Conservation (phyloP, 306 rosid species). For the Fagus sylvatica region DNA sequence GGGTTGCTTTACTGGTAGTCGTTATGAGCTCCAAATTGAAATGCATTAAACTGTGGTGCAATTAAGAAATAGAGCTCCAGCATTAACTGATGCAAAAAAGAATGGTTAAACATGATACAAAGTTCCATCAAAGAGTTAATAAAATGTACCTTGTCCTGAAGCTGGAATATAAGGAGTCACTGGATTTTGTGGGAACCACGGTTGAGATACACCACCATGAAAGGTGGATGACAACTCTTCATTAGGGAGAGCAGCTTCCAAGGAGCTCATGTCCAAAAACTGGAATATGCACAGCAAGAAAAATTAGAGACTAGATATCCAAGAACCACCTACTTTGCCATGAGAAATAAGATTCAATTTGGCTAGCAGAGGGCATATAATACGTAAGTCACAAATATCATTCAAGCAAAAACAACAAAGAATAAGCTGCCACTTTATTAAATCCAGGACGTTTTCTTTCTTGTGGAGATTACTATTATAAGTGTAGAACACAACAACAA, state of each 20-base stretch:
- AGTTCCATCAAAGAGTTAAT: slow-evolving; percentile 13
- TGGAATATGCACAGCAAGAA: slow-evolving; percentile 33
- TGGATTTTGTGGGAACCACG: slow-evolving; percentile 75
- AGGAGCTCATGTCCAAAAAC: slow-evolving; percentile 78
- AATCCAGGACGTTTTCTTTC: too few species aligned
- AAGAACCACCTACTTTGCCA: not conserved
- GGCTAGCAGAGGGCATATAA: not conserved
- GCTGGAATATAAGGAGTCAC: slow-evolving; percentile 52
- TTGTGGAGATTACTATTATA: too few species aligned
- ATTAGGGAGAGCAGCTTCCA: slow-evolving; percentile 74
- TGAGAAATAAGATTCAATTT: slow-evolving; percentile 6
- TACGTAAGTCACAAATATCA: not conserved
- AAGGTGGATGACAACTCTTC: slow-evolving; percentile 55
- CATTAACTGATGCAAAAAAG: not conserved
- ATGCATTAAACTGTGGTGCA: slow-evolving; percentile 19
- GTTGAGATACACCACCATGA: slow-evolving; percentile 52
- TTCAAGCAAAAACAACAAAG: not conserved
- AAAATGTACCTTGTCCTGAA: slow-evolving; percentile 65
- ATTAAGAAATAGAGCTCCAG: not conserved
- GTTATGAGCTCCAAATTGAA: not conserved
- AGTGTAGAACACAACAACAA: too few species aligned
- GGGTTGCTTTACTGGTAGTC: not conserved
- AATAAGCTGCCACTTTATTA: not conserved
- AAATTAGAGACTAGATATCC: slow-evolving; percentile 8
- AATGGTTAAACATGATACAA: not conserved